Evolutionary conservation across 495 filamentous ascomycete species (phyloP).

Genomic region (Talaromyces proteolyticus): DNA sequence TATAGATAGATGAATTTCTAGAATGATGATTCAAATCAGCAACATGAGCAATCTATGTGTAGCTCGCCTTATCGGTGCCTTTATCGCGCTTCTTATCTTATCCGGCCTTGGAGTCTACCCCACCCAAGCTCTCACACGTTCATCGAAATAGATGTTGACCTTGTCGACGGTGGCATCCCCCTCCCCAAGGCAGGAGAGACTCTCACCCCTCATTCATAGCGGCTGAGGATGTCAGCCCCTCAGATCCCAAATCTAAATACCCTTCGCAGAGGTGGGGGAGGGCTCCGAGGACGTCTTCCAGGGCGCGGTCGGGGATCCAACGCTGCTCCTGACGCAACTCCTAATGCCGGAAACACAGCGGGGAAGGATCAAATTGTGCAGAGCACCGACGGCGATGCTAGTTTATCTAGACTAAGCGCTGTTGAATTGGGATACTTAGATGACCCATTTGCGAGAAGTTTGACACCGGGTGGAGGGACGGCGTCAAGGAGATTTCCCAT

Average conservation of each 20-base stretch:
- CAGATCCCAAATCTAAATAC: constrained; percentile 74
- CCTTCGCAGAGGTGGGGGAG: constrained; percentile 46
- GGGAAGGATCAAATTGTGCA: constrained; percentile 62
- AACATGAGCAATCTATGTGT: not conserved
- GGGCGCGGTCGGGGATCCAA: constrained; percentile 26
- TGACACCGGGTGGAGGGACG: constrained; percentile 45
- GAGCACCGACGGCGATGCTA: constrained; percentile 87
- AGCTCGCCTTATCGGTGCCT: no score
- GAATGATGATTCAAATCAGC: no score
- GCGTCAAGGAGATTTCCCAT: constrained; percentile 65
- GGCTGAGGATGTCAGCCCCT: constrained; percentile 71
- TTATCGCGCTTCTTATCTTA: no score
- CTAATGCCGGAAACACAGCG: constrained; percentile 17
- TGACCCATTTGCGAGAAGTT: constrained; percentile 68
- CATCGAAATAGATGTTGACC: not conserved
- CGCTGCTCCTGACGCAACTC: constrained; percentile 16
- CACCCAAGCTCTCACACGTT: not conserved
- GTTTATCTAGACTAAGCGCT: constrained; percentile 80
- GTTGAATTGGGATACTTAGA: constrained; percentile 81
- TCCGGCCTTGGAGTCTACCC: not conserved
- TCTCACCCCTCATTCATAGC: no score
- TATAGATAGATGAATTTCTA: no score
- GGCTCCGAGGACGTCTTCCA: constrained; percentile 33
- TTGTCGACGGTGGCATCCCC: not conserved
- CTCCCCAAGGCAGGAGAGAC: no score